phyloP scores from a whole-genome alignment of 495 filamentous ascomycete genomes.

The Chaetomium tenue region DNA sequence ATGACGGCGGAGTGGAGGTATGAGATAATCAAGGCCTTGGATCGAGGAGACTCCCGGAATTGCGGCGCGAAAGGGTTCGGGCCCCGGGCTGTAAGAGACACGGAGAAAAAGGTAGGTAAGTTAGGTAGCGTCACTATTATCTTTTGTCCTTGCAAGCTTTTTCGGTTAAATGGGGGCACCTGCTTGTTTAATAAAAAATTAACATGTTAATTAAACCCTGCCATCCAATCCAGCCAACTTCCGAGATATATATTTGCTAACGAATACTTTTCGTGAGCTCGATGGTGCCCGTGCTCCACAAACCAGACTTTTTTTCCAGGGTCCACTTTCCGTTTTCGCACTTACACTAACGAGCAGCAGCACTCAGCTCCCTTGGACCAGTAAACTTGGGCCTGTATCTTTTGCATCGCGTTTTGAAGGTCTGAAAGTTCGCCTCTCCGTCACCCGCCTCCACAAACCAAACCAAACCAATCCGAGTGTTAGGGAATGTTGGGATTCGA shows the following conservation, averaged over 20 bases:
- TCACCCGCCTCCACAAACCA: neutral
- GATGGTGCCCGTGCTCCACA: conserved; percentile 5
- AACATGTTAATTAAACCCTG: conserved; percentile 31
- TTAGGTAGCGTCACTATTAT: conserved; percentile 10
- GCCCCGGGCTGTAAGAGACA: neutral
- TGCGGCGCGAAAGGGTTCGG: conserved; percentile 4
- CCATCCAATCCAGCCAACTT: conserved; percentile 31
- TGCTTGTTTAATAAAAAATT: conserved; percentile 33
- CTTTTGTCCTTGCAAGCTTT: conserved; percentile 23
- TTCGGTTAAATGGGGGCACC: conserved; percentile 32
- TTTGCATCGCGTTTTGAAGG: no score
- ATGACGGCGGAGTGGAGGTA: neutral
- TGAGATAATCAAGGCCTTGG: neutral
- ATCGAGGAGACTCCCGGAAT: neutral
- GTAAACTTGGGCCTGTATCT: neutral
- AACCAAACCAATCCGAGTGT: neutral
- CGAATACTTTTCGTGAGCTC: conserved; percentile 17
- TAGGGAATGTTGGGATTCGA: neutral
- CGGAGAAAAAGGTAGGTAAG: neutral
- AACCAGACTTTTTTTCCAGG: conserved; percentile 10
- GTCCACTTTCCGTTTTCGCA: conserved; percentile 8
- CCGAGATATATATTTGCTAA: conserved; percentile 32
- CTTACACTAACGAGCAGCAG: conserved; percentile 7
- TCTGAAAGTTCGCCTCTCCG: neutral
- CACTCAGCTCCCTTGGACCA: neutral